Percentiles rank a stretch among this genome's conserved stretches.
Evolutionary conservation across 306 rosid species (phyloP).

Genomic region (Cucumis melo): DNA sequence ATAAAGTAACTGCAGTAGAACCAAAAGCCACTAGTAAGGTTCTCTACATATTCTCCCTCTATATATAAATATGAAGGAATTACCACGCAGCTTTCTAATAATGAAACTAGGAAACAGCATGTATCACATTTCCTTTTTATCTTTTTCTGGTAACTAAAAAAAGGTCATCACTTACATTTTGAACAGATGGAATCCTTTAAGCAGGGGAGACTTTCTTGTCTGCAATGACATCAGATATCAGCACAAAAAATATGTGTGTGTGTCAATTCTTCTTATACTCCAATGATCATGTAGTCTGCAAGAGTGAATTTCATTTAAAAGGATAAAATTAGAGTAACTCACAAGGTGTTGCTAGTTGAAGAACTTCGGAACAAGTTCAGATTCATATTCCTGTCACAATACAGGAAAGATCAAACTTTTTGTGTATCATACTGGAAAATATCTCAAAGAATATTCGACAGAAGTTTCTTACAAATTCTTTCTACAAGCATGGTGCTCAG

Average conservation of each 20-base stretch:
- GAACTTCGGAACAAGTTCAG: slow-evolving; percentile 64
- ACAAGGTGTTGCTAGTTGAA: slow-evolving; percentile 28
- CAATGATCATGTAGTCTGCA: background rate
- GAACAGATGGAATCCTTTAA: slow-evolving; percentile 38
- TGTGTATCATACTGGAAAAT: background rate
- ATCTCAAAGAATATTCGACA: background rate
- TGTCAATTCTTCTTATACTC: background rate
- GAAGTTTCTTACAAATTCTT: slow-evolving; percentile 32
- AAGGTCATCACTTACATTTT: slow-evolving; percentile 39
- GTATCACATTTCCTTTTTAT: background rate
- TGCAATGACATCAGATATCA: slow-evolving; percentile 18
- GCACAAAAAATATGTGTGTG: background rate
- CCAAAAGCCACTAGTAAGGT: background rate
- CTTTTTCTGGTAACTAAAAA: background rate
- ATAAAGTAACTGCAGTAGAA: background rate
- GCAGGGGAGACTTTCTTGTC: slow-evolving; percentile 49
- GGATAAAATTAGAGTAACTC: slow-evolving; percentile 19
- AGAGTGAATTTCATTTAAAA: background rate
- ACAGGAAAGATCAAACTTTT: slow-evolving; percentile 13
- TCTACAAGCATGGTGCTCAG: slow-evolving; percentile 39
- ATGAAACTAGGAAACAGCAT: background rate
- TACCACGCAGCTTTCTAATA: background rate
- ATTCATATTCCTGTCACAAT: slow-evolving; percentile 48
- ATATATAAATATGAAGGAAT: background rate
- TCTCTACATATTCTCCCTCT: background rate